These are phyloP conservation scores for Quercus lobata DNA, from an alignment of 331 rosid species.

Conservation along the genomic window DNA sequence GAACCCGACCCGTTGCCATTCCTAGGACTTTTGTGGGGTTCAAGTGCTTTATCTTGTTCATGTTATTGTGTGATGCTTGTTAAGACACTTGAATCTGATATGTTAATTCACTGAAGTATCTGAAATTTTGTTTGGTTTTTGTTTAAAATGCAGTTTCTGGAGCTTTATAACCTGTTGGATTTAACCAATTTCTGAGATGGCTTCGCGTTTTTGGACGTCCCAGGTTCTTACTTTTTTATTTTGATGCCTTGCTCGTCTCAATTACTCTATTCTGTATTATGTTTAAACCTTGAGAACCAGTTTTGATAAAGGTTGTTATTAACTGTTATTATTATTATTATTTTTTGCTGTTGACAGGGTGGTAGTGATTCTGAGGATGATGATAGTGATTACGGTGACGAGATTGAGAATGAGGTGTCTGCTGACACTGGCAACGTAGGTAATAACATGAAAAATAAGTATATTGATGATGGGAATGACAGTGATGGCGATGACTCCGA, in stretches of 20 bases:
- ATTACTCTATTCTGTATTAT: neutral
- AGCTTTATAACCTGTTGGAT: neutral
- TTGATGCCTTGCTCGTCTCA: neutral
- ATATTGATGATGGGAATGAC: constrained; percentile 11
- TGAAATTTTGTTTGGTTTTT: neutral
- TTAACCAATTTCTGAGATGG: neutral
- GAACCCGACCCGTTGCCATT: too few species aligned
- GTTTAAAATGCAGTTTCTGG: neutral
- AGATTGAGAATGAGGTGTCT: constrained; percentile 20
- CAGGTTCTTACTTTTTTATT: neutral
- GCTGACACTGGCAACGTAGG: constrained; percentile 33
- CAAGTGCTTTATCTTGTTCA: too few species aligned
- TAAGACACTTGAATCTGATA: neutral
- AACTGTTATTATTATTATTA: neutral
- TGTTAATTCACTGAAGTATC: neutral
- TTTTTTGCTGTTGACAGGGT: constrained; percentile 31
- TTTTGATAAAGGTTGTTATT: neutral
- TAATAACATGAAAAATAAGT: constrained; percentile 31
- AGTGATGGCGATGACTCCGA: constrained; percentile 76
- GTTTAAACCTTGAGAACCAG: neutral
- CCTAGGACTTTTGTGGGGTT: too few species aligned
- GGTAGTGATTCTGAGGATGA: constrained; percentile 80
- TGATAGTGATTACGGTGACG: constrained; percentile 57
- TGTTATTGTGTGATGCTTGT: too few species aligned
- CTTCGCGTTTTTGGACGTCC: constrained; percentile 2